Conservation (phyloP, 352 stramenopile genomes). For the Globisporangium irregulare region DNA sequence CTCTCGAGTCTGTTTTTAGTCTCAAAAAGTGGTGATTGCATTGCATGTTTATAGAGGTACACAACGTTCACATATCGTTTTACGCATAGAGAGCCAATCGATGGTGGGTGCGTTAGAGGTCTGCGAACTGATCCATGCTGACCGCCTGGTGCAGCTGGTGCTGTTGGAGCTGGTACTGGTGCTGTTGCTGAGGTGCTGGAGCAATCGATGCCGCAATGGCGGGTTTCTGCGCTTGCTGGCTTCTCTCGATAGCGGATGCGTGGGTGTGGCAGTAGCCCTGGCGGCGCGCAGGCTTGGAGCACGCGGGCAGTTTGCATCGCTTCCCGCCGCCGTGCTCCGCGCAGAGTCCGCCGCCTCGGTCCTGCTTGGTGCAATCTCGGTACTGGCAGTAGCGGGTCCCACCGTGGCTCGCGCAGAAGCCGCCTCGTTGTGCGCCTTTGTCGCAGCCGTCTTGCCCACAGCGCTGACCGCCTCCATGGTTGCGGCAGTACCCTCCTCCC, state of each 20-base stretch:
- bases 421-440: constrained; percentile 17
- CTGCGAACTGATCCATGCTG: constrained; percentile 6
- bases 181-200: neutral
- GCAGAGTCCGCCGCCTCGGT: constrained; percentile 85
- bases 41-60: constrained; percentile 3
- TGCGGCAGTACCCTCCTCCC: constrained; percentile 16
- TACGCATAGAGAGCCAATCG: neutral
- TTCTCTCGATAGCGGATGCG: neutral
- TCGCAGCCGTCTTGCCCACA: constrained; percentile 10
- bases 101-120: neutral
- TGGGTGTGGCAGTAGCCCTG: constrained; percentile 14
- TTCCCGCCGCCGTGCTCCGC: constrained; percentile 83
- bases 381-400: constrained; percentile 14
- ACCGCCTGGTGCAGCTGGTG: neutral
- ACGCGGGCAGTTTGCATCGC: constrained; percentile 43
- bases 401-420: constrained; percentile 17
- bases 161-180: neutral
- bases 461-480: constrained; percentile 16
- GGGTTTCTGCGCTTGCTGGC: neutral
- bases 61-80: neutral
- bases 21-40: constrained; percentile 3
- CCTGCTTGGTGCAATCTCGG: constrained; percentile 80
- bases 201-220: neutral
- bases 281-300: constrained; percentile 15
- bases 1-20: constrained; percentile 3